Base-by-base conservation (phyloP, 257 asterid species). In the Fraxinus excelsior region DNA sequence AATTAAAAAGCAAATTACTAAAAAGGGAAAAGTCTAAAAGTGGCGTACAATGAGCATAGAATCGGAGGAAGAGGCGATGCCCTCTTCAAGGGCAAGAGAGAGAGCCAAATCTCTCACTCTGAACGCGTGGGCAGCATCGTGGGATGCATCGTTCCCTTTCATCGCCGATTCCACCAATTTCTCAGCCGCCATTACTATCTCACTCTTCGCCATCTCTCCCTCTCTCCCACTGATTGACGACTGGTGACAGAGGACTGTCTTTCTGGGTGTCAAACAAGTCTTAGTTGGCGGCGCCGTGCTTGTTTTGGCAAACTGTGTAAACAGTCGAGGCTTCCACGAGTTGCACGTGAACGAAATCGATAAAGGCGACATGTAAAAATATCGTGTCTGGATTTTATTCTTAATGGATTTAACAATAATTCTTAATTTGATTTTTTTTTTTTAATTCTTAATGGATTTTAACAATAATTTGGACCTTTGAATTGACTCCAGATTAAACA, bases 51-150 rank as follows among this genome's bases (percentile, higher is more conserved):
- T 87, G 82, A 90, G 84, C 80, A 90, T 78, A 62, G 97, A 91
- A 19, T 85, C 76, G 11, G 92, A 80, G 69, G 94, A 91, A 72
- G 82, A 66, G 29, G 87, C 79, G 73, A 91, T 85, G 73, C 77
- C 87, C 87, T 95, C 96, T 80, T 92, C 94, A 6, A 49, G 84
- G 74, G 97, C 97, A 79, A 95, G 98, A 81, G 94, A 93, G 42
- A 95, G 90, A 44, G 99, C 93, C 53, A 91, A 94, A 79, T 90
- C 97, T 78, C 99, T 83, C 23, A 95, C 99, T 73, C 97, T 85
- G 78, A 91, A 90, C n/a, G 94, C 94, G 83, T 95, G 99, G 10
- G 96, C 96, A 5, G 97, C 96, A 78, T 95, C 97, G 84, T 95
- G 99, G 4, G 97, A 95, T 18, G 91, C 99, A 74, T 95, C 98